phyloP scores from a whole-genome alignment of 202 grass and related monocot genomes.

The Digitaria exilis region DNA sequence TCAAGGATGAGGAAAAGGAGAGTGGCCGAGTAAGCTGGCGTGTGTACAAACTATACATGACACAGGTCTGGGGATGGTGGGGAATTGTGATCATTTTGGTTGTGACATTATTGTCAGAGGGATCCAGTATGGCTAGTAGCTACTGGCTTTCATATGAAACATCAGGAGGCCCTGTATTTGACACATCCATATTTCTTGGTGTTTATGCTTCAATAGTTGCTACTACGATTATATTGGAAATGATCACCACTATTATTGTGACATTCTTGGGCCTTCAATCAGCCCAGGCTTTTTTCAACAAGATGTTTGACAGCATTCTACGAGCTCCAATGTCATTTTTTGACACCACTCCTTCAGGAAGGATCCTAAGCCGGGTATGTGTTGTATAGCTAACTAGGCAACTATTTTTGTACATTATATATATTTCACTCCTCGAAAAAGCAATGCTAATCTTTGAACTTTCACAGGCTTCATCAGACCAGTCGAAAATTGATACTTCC shows the following conservation, averaged over 20 bases:
- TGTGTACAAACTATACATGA: slow-evolving; percentile 66
- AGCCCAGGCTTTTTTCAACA: slow-evolving; percentile 55
- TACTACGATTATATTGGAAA: slow-evolving; percentile 32
- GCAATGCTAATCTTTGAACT: not conserved
- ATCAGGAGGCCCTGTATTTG: slow-evolving; percentile 36
- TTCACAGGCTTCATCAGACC: slow-evolving; percentile 68
- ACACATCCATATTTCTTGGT: slow-evolving; percentile 48
- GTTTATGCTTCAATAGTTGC: slow-evolving; percentile 58
- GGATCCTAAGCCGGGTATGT: slow-evolving; percentile 63
- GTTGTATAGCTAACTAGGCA: not conserved
- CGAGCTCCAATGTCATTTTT: slow-evolving; percentile 78
- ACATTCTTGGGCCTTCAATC: slow-evolving; percentile 51
- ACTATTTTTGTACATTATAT: not conserved
- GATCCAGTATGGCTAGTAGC: slow-evolving; percentile 49
- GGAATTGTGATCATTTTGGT: slow-evolving; percentile 47
- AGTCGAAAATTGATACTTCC: slow-evolving; percentile 58
- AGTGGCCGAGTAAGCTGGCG: slow-evolving; percentile 58
- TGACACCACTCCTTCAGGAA: slow-evolving; percentile 68
- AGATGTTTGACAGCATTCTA: slow-evolving; percentile 58
- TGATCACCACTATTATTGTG: slow-evolving; percentile 41
- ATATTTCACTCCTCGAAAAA: slow-evolving; percentile 15
- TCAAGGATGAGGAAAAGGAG: slow-evolving; percentile 68
- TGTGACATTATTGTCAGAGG: slow-evolving; percentile 40
- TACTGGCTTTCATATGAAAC: slow-evolving; percentile 69
- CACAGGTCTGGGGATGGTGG: slow-evolving; percentile 64